Conservation (phyloP, 176 grass and related monocot species). For the Zoysia japonica region DNA sequence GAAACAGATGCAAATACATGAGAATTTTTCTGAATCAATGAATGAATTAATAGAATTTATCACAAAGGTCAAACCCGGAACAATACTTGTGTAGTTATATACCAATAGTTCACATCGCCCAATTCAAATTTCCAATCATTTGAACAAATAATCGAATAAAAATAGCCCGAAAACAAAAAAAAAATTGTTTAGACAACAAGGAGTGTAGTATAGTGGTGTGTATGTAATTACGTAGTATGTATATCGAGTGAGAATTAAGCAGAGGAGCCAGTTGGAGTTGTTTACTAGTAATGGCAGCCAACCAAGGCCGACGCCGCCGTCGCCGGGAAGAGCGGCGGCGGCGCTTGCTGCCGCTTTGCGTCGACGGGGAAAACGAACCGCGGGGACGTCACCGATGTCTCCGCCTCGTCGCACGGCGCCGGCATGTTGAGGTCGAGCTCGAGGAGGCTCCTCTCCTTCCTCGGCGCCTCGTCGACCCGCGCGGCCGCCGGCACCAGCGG, state of each 20-base stretch:
- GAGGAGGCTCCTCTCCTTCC: slow-evolving; percentile 71
- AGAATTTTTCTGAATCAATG: not conserved
- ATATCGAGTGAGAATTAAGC: not conserved
- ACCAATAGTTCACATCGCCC: slow-evolving; percentile 49
- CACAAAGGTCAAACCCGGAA: slow-evolving; percentile 22
- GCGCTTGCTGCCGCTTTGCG: not conserved
- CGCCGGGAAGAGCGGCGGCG: slow-evolving; percentile 46
- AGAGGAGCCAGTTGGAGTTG: slow-evolving; percentile 20
- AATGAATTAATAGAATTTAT: slow-evolving; percentile 47
- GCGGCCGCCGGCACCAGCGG: slow-evolving; percentile 46
- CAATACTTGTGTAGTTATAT: slow-evolving; percentile 20
- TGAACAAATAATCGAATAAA: slow-evolving; percentile 44
- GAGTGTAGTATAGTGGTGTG: not conserved
- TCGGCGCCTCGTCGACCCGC: slow-evolving; percentile 26
- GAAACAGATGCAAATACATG: not conserved
- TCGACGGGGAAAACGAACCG: slow-evolving; percentile 32
- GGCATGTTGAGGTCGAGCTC: slow-evolving; percentile 91
- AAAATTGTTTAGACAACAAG: slow-evolving; percentile 27
- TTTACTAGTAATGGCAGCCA: slow-evolving; percentile 83
- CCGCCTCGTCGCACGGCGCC: slow-evolving; percentile 44
- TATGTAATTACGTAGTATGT: not conserved
- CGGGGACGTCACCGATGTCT: not conserved
- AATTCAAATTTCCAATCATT: slow-evolving; percentile 42
- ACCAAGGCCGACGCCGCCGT: slow-evolving; percentile 54
- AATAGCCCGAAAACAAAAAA: slow-evolving; percentile 12